Percentiles rank a stretch among this genome's conserved stretches.
Evolutionary conservation across 139 green algal genomes (phyloP).

Genomic region (Closterium sp.): DNA sequence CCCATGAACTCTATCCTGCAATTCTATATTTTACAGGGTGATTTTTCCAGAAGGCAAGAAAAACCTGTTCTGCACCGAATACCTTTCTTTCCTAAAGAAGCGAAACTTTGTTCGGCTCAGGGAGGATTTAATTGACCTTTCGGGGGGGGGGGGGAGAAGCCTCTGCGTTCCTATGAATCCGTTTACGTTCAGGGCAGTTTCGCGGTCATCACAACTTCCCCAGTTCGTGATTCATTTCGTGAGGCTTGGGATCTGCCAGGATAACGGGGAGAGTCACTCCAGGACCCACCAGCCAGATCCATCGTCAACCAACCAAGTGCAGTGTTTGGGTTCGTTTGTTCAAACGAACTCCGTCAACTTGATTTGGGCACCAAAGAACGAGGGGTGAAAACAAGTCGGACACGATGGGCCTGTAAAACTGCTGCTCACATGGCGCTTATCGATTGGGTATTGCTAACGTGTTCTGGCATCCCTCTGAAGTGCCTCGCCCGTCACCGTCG

Average conservation of each 20-base stretch:
- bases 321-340: neutral
- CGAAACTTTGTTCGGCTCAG: too few species aligned
- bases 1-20: too few species aligned
- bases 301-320: neutral
- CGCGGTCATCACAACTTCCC: neutral
- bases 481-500: neutral
- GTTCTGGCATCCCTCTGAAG: neutral
- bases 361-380: neutral
- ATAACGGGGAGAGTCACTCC: neutral
- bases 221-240: neutral
- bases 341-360: neutral
- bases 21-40: too few species aligned
- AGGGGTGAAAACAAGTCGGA: neutral
- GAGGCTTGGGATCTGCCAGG: neutral
- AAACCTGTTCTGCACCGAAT: too few species aligned
- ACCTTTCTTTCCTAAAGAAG: too few species aligned
- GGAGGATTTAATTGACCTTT: too few species aligned
- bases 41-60: too few species aligned
- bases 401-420: neutral
- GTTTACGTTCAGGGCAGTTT: neutral
- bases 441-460: neutral
- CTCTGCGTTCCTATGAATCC: too few species aligned
- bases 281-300: too few species aligned
- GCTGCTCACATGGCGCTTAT: neutral
- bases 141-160: too few species aligned